phyloP scores from a whole-genome alignment of 2,329 filamentous ascomycete species.

The Sporothrix curviconia region DNA sequence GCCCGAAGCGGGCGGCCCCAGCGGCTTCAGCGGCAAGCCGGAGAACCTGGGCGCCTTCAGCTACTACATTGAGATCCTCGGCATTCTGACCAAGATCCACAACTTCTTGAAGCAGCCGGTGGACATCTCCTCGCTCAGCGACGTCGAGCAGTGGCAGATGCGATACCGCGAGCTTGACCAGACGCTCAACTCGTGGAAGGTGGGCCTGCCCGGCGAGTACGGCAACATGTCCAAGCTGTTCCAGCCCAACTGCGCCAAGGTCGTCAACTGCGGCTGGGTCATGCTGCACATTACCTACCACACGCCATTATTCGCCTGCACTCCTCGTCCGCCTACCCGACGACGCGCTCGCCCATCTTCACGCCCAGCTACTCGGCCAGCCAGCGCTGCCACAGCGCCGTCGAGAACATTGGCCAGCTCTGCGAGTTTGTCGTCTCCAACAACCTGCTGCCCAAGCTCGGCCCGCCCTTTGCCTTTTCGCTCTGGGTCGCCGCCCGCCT shows the following conservation, averaged over 20 bases:
- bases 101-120: constrained; percentile 83
- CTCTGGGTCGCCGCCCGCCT: constrained; percentile 87
- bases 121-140: constrained; percentile 74
- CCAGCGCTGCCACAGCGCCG: constrained; percentile 74
- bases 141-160: constrained; percentile 85
- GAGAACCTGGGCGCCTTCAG: constrained; percentile 84
- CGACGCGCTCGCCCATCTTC: constrained; percentile 80
- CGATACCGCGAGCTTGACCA: constrained; percentile 80
- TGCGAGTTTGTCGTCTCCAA: constrained; percentile 72
- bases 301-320: constrained; percentile 86
- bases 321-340: constrained; percentile 88
- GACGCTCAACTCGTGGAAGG: constrained; percentile 75
- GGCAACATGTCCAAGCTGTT: constrained; percentile 77
- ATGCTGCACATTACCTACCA: constrained; percentile 90
- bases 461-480: constrained; percentile 85
- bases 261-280: constrained; percentile 74
- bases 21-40: constrained; percentile 35
- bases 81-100: constrained; percentile 81
- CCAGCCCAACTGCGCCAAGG: constrained; percentile 59
- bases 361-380: constrained; percentile 80
- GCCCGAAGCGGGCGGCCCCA: constrained; percentile 3
- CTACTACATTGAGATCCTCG: constrained; percentile 84
- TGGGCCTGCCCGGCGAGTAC: constrained; percentile 74
- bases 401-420: constrained; percentile 73
- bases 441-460: constrained; percentile 69